phyloP scores from a whole-genome alignment of 2,329 filamentous ascomycete species.

The Proliferodiscus dingleyae region DNA sequence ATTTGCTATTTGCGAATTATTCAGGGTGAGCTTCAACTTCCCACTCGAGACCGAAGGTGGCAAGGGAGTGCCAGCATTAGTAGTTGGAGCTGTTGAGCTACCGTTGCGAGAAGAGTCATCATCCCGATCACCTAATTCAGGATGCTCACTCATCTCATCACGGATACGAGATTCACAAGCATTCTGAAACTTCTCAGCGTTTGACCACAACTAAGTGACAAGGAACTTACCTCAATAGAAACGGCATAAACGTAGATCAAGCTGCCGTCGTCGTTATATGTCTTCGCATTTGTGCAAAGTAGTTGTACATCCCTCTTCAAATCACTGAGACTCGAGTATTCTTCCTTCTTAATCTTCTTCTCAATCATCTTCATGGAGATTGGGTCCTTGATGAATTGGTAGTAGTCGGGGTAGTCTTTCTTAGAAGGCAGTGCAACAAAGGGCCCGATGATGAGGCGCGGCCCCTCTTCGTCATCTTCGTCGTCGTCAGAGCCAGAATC shows the following conservation, averaged over 20 bases:
- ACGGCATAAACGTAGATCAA: constrained; percentile 89
- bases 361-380: constrained; percentile 96
- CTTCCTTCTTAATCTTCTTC: constrained; percentile 91
- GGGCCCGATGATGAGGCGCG: constrained; percentile 83
- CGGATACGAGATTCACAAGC: constrained; percentile 51
- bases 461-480: constrained; percentile 50
- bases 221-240: constrained; percentile 73
- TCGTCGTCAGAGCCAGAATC: constrained; percentile 42
- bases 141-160: constrained; percentile 48
- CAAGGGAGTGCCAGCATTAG: constrained; percentile 60
- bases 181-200: constrained; percentile 43
- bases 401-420: constrained; percentile 90
- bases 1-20: constrained; percentile 34
- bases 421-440: constrained; percentile 90
- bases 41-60: constrained; percentile 42
- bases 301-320: constrained; percentile 78
- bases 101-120: constrained; percentile 29
- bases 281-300: constrained; percentile 86
- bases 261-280: constrained; percentile 95
- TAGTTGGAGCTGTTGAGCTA: constrained; percentile 44
- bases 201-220: background rate
- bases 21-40: constrained; percentile 64
- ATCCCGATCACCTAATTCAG: constrained; percentile 53
- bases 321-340: constrained; percentile 77
- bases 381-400: constrained; percentile 83